Percentiles rank a stretch among this genome's conserved stretches.
Evolutionary conservation across 805 yeast species (phyloP).

Genomic region (Candida wancherniae): DNA sequence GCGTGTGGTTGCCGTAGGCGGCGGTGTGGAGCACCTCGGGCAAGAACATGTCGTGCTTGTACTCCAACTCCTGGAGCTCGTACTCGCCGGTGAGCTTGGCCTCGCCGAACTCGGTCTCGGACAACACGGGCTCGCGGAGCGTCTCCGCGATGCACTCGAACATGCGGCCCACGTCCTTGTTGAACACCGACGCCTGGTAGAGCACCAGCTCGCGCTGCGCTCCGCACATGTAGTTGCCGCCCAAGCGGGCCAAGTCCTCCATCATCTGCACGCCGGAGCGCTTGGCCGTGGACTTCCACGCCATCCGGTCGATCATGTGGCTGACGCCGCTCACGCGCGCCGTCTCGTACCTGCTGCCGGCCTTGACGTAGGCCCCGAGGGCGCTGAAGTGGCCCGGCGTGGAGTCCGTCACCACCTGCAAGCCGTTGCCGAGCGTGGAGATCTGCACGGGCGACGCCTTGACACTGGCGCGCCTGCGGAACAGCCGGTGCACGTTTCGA

Average conservation of each 20-base stretch:
- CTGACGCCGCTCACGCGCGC: constrained; percentile 61
- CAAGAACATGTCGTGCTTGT: constrained; percentile 75
- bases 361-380: constrained; percentile 80
- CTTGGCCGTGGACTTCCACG: constrained; percentile 67
- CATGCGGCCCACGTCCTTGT: constrained; percentile 77
- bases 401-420: constrained; percentile 77
- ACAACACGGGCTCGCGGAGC: constrained; percentile 62
- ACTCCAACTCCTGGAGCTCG: constrained; percentile 78
- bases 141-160: constrained; percentile 73
- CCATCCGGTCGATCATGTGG: constrained; percentile 80
- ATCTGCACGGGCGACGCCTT: constrained; percentile 18
- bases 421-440: constrained; percentile 62
- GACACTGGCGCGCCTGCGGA: neutral
- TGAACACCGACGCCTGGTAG: constrained; percentile 93
- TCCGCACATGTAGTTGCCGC: constrained; percentile 92
- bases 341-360: constrained; percentile 84
- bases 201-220: constrained; percentile 87
- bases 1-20: constrained; percentile 66
- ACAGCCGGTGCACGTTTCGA: too few species aligned
- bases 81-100: constrained; percentile 70
- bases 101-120: constrained; percentile 67
- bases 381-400: constrained; percentile 91
- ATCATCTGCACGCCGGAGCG: constrained; percentile 65
- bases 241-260: constrained; percentile 68
- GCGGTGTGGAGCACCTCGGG: constrained; percentile 89